These are phyloP conservation scores for Phytopythium aichiense DNA, from an alignment of 352 stramenopile genomes.

Conservation along the genomic window DNA sequence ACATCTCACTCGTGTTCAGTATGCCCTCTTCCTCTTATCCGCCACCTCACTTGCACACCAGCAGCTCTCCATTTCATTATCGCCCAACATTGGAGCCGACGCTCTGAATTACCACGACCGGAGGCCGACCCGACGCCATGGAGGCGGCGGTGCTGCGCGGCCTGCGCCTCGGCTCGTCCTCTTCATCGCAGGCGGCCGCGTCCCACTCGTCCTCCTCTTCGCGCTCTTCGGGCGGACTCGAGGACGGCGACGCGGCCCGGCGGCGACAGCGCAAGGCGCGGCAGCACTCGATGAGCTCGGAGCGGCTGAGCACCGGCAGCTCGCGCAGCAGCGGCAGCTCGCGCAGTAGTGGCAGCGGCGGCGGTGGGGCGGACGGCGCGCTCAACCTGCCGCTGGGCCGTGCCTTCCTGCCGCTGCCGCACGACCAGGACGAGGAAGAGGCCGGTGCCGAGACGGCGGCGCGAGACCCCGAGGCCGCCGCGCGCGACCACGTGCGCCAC, in stretches of 20 bases:
- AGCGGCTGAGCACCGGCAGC: slow-evolving; percentile 5
- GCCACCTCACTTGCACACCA: not conserved
- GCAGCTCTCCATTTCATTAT: too few relatives aligned
- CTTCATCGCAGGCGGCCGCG: not conserved
- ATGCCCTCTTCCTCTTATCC: not conserved
- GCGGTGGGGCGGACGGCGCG: slow-evolving; percentile 13
- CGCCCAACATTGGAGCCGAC: too few relatives aligned
- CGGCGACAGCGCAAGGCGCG: slow-evolving; percentile 5
- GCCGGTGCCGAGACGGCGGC: not conserved
- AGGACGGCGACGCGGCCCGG: not conserved
- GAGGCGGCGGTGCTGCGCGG: not conserved
- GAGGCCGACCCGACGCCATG: not conserved
- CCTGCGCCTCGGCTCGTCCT: not conserved
- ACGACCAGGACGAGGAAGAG: slow-evolving; percentile 17
- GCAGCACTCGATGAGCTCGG: slow-evolving; percentile 8
- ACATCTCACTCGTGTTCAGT: not conserved
- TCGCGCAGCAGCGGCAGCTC: slow-evolving; percentile 9
- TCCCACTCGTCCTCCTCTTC: not conserved
- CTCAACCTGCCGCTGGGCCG: slow-evolving; percentile 40
- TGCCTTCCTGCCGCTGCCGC: slow-evolving; percentile 39
- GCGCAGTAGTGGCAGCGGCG: slow-evolving; percentile 13
- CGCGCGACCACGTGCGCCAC: slow-evolving; percentile 56
- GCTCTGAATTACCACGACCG: too few relatives aligned
- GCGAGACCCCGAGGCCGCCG: slow-evolving; percentile 14
- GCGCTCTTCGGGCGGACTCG: not conserved